Conservation (phyloP, 164 flowering plant species). For the Nymphaea colorata region DNA sequence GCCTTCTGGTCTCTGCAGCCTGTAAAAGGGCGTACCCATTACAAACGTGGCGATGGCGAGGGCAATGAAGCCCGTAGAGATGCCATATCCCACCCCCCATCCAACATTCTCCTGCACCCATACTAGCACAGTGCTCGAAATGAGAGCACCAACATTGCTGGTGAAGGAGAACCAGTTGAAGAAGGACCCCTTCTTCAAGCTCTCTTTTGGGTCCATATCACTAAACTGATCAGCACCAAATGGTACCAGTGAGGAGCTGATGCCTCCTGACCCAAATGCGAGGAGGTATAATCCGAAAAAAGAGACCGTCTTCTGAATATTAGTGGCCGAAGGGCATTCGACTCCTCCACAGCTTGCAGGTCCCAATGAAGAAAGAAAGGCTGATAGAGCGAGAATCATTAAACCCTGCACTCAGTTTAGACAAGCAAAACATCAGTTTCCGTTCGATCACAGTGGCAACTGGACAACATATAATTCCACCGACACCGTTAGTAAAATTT, state of each 20-base stretch:
- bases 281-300: slow-evolving; percentile 57
- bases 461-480: too few species aligned
- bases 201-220: slow-evolving; percentile 49
- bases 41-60: slow-evolving; percentile 48
- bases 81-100: slow-evolving; percentile 76
- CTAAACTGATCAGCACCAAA: slow-evolving; percentile 72
- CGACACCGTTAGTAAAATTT: background rate
- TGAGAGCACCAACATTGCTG: slow-evolving; percentile 53
- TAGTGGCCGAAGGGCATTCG: slow-evolving; percentile 40
- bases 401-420: slow-evolving; percentile 31
- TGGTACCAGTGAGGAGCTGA: slow-evolving; percentile 59
- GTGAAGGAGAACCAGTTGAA: slow-evolving; percentile 70
- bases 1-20: slow-evolving; percentile 64
- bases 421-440: background rate
- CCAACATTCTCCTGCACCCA: slow-evolving; percentile 64
- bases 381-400: slow-evolving; percentile 57
- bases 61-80: slow-evolving; percentile 58
- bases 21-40: slow-evolving; percentile 45
- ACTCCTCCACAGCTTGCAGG: slow-evolving; percentile 40
- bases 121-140: slow-evolving; percentile 49
- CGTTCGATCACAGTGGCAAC: too few species aligned
- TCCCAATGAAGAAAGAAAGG: slow-evolving; percentile 38
- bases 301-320: slow-evolving; percentile 45
- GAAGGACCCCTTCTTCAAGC: slow-evolving; percentile 52
- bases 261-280: slow-evolving; percentile 61